Percentiles rank a stretch among this genome's conserved stretches.
Evolutionary conservation across 2,329 filamentous ascomycete species (phyloP).

Genomic region (Scytalidium lignicola): DNA sequence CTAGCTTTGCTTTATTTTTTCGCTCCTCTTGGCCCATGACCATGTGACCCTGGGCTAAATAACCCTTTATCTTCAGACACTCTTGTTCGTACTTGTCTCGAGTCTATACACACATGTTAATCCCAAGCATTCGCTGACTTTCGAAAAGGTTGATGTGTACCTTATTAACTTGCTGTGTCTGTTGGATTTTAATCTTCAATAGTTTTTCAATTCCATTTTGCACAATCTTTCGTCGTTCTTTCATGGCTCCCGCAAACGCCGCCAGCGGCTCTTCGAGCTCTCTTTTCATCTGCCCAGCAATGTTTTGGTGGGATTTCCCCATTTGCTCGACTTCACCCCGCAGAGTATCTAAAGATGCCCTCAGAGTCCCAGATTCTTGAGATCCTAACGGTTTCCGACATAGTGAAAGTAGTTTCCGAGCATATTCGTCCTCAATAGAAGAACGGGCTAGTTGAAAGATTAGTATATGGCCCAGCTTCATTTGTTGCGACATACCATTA

Average conservation of each 20-base stretch:
- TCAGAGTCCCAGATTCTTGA: constrained; percentile 77
- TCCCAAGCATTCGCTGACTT: constrained; percentile 4
- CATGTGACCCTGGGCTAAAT: constrained; percentile 98
- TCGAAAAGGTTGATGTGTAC: constrained; percentile 39
- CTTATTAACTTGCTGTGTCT: constrained; percentile 90
- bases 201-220: constrained; percentile 92
- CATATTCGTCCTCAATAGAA: constrained; percentile 94
- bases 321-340: constrained; percentile 88
- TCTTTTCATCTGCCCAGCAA: constrained; percentile 90
- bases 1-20: constrained; percentile 97
- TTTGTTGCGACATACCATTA: constrained; percentile 49
- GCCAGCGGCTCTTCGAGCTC: constrained; percentile 91
- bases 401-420: constrained; percentile 79
- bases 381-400: constrained; percentile 87
- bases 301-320: constrained; percentile 86
- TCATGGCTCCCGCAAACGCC: constrained; percentile 91
- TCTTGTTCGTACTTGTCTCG: constrained; percentile 96
- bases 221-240: constrained; percentile 93
- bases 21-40: constrained; percentile 99
- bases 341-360: constrained; percentile 78
- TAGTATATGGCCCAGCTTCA: constrained; percentile 1
- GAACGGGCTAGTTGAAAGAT: constrained; percentile 60
- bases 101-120: constrained; percentile 46
- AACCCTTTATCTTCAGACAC: constrained; percentile 96
- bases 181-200: constrained; percentile 86